Conservation (phyloP, 495 filamentous ascomycete species). For the Staphylotrichum longicolle region DNA sequence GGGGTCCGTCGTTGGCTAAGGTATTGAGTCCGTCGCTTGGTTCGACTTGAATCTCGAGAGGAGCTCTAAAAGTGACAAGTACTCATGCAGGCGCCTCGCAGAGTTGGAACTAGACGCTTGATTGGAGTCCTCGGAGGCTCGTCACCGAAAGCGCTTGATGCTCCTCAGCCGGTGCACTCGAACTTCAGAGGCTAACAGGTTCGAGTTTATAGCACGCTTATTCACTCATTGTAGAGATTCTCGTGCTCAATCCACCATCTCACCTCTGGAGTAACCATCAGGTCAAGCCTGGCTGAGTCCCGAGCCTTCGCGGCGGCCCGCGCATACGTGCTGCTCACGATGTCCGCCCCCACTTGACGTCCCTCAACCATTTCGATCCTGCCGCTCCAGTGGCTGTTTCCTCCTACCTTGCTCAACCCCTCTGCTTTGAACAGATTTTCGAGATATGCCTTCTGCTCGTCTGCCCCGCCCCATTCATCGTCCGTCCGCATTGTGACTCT, state of each 20-base stretch:
- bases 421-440: slow-evolving; percentile 47
- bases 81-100: too few species aligned
- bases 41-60: too few species aligned
- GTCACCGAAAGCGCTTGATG: too few species aligned
- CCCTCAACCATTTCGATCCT: slow-evolving; percentile 70
- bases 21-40: too few species aligned
- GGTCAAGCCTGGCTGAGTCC: slow-evolving; percentile 55
- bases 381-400: slow-evolving; percentile 62
- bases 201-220: background rate
- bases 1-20: too few species aligned
- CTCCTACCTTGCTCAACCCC: slow-evolving; percentile 57
- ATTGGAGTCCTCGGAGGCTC: too few species aligned
- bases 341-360: slow-evolving; percentile 48
- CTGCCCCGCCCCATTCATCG: slow-evolving; percentile 60
- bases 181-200: too few species aligned
- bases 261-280: slow-evolving; percentile 64
- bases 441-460: slow-evolving; percentile 61
- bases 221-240: slow-evolving; percentile 48
- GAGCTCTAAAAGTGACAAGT: too few species aligned
- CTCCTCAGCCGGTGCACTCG: too few species aligned
- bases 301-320: slow-evolving; percentile 57
- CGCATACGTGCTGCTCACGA: slow-evolving; percentile 78
- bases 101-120: too few species aligned
- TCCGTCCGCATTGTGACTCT: slow-evolving; percentile 70
- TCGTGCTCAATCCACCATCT: slow-evolving; percentile 56